Conservation (phyloP, 176 grass and related monocot genomes). For the Zea luxurians region DNA sequence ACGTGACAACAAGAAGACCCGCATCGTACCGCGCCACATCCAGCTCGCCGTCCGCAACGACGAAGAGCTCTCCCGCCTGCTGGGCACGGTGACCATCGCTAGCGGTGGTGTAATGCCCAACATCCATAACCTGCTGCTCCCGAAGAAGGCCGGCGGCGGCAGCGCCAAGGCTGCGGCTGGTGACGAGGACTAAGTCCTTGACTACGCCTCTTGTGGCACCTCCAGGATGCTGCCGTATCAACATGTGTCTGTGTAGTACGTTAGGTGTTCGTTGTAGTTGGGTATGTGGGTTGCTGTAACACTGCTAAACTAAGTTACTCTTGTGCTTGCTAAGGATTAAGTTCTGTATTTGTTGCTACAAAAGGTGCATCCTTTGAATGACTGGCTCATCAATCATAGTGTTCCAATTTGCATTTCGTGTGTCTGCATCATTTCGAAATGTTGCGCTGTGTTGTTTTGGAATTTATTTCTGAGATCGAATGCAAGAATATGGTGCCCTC, state of each 20-base stretch:
- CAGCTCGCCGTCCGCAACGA: slow-evolving; percentile 95
- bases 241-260: slow-evolving; percentile 13
- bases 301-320: not conserved
- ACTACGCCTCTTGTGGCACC: not conserved
- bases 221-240: not conserved
- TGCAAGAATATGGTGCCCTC: not conserved
- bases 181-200: slow-evolving; percentile 57
- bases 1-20: slow-evolving; percentile 96
- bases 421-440: not conserved
- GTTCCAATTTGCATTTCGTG: not conserved
- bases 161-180: slow-evolving; percentile 70
- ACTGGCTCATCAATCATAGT: not conserved
- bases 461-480: not conserved
- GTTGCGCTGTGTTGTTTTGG: not conserved
- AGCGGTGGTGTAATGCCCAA: slow-evolving; percentile 98
- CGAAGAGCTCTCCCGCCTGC: slow-evolving; percentile 89
- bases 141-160: slow-evolving; percentile 65
- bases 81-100: slow-evolving; percentile 90
- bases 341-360: slow-evolving; percentile 36
- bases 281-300: slow-evolving; percentile 19
- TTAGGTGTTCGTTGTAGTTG: slow-evolving; percentile 30
- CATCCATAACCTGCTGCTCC: slow-evolving; percentile 97
- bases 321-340: not conserved
- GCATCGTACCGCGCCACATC: slow-evolving; percentile 97
- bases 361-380: slow-evolving; percentile 18